Percentiles rank a stretch among this genome's conserved stretches.
Conservation (phyloP, 1,284 basidiomycete genomes). For the Ustilago loliicola region DNA sequence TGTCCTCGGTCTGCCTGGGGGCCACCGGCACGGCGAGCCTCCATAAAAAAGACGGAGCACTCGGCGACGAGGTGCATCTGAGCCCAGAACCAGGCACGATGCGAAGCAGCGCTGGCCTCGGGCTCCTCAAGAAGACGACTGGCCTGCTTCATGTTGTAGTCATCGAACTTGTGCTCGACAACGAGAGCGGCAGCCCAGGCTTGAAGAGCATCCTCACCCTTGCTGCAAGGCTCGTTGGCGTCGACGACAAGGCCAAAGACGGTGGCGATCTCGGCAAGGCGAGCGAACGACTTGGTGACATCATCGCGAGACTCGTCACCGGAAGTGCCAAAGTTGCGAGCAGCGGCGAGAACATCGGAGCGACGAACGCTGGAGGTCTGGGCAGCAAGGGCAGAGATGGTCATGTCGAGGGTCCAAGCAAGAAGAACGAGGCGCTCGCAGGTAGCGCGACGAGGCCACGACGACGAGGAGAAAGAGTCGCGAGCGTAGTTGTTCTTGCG, state of each 20-base stretch:
- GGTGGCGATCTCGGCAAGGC: conserved; percentile 71
- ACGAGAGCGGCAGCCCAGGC: conserved; percentile 72
- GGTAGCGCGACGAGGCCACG: conserved; percentile 42
- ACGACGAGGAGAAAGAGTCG: conserved; percentile 36
- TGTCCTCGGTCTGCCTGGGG: conserved; percentile 39
- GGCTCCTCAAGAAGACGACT: conserved; percentile 67
- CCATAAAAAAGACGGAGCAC: conserved; percentile 73
- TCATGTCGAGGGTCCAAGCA: conserved; percentile 54
- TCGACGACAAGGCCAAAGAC: conserved; percentile 71
- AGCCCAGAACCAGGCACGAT: conserved; percentile 72
- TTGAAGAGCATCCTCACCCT: conserved; percentile 53
- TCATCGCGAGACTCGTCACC: conserved; percentile 54
- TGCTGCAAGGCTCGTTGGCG: conserved; percentile 32
- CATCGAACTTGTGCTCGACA: conserved; percentile 71
- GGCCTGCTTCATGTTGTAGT: conserved; percentile 70
- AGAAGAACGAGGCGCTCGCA: conserved; percentile 52
- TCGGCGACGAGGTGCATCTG: conserved; percentile 73
- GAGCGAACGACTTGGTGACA: conserved; percentile 70
- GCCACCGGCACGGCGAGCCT: conserved; percentile 58
- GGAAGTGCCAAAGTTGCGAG: conserved; percentile 61
- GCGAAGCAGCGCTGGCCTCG: conserved; percentile 57
- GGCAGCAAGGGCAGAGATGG: conserved; percentile 35
- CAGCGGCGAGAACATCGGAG: conserved; percentile 42
- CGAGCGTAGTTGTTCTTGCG: conserved; percentile 38
- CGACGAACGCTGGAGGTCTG: conserved; percentile 42